Evolutionary conservation across 1,284 basidiomycete genomes (phyloP).

Genomic region (Ceratobasidium sp.): DNA sequence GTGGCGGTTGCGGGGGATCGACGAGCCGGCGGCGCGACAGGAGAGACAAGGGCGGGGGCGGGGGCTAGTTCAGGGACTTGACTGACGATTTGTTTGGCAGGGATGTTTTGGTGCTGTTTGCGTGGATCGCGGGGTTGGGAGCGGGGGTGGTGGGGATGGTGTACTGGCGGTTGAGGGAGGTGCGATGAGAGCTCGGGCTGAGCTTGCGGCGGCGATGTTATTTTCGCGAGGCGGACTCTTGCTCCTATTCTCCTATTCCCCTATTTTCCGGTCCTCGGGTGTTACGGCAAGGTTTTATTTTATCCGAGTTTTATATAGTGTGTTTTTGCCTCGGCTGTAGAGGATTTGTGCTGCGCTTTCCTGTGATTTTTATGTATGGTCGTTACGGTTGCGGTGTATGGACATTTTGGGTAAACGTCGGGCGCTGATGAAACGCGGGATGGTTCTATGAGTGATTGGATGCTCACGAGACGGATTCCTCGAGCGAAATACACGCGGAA

Average conservation of each 20-base stretch:
- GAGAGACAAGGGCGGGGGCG: neutral
- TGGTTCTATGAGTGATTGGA: too few relatives aligned
- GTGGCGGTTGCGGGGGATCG: conserved; percentile 16
- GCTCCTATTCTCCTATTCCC: too few relatives aligned
- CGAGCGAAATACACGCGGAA: neutral
- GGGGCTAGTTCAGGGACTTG: neutral
- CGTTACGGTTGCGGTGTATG: too few relatives aligned
- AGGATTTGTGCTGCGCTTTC: neutral
- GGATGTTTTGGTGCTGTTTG: conserved; percentile 87
- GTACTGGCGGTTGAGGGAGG: conserved; percentile 80
- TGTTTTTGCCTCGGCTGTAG: too few relatives aligned
- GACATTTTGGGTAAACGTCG: too few relatives aligned
- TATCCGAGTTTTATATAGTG: neutral
- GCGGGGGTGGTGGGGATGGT: conserved; percentile 77
- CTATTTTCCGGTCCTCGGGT: neutral
- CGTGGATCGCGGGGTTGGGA: conserved; percentile 83
- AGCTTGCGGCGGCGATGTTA: too few relatives aligned
- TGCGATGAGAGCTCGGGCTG: conserved; percentile 60
- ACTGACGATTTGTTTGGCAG: conserved; percentile 51
- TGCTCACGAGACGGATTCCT: too few relatives aligned
- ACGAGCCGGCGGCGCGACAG: neutral
- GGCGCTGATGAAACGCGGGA: too few relatives aligned
- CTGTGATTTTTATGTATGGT: conserved; percentile 5
- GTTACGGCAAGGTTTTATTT: neutral
- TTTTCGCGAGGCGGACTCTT: neutral